Evolutionary conservation across 1,284 basidiomycete genomes (phyloP).

Genomic region (Leccinum subspadiceum): DNA sequence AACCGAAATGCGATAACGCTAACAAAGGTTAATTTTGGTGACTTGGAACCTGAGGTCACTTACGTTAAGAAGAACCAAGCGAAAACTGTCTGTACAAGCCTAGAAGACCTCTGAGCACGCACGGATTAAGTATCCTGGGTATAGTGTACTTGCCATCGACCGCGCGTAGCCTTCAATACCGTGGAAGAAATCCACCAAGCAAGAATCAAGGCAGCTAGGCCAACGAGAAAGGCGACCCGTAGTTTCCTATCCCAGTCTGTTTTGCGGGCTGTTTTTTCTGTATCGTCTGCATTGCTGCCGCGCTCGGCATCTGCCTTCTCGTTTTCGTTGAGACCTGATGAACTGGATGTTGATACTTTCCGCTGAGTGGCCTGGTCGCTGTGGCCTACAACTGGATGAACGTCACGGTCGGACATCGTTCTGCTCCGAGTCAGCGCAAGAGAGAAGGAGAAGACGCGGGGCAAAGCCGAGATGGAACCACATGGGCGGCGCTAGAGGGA

Average conservation of each 20-base stretch:
- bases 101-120: slow-evolving; percentile 18
- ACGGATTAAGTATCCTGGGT: neutral
- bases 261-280: slow-evolving; percentile 17
- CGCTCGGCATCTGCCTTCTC: slow-evolving; percentile 17
- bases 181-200: slow-evolving; percentile 82
- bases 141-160: slow-evolving; percentile 54
- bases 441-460: neutral
- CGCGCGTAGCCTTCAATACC: slow-evolving; percentile 63
- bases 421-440: slow-evolving; percentile 1
- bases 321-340: slow-evolving; percentile 21
- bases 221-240: slow-evolving; percentile 47
- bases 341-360: slow-evolving; percentile 16
- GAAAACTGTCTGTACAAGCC: slow-evolving; percentile 77
- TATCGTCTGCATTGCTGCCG: slow-evolving; percentile 16
- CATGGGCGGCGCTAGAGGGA: neutral
- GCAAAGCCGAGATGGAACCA: neutral
- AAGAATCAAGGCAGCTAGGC: slow-evolving; percentile 58
- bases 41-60: slow-evolving; percentile 23
- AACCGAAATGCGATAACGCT: slow-evolving; percentile 79
- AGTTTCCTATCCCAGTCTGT: slow-evolving; percentile 26
- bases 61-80: slow-evolving; percentile 78
- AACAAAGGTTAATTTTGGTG: neutral
- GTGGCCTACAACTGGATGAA: neutral
- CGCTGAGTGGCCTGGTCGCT: slow-evolving; percentile 18
- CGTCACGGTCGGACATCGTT: slow-evolving; percentile 19